A percentile compares a stretch with the other conserved stretches of the same genome.
phyloP scores from a whole-genome alignment of 2,329 filamentous ascomycete species.

The Trichophyton benhamiae region DNA sequence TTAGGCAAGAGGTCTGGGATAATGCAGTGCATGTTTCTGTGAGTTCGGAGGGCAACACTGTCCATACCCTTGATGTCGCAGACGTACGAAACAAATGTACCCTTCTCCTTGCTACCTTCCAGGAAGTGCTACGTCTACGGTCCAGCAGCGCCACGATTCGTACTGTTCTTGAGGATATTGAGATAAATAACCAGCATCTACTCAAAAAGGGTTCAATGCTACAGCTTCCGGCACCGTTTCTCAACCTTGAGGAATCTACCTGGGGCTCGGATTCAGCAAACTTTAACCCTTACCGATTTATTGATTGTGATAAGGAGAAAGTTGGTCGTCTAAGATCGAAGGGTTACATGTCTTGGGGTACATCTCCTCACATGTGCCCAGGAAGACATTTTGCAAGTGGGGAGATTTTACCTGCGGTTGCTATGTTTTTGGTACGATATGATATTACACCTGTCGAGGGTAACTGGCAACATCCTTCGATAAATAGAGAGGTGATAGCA shows the following conservation, averaged over 20 bases:
- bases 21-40: neutral
- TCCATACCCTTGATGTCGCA: neutral
- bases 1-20: slow-evolving; percentile 1
- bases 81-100: neutral
- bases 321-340: neutral
- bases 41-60: neutral
- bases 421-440: neutral
- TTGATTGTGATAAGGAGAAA: neutral
- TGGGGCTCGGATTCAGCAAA: neutral
- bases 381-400: slow-evolving; percentile 2
- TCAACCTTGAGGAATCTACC: neutral
- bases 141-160: neutral
- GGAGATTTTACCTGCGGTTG: neutral
- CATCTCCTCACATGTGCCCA: neutral
- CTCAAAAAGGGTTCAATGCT: slow-evolving; percentile 1
- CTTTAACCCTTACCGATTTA: neutral
- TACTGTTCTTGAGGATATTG: neutral
- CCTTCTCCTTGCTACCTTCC: neutral
- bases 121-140: slow-evolving; percentile 3
- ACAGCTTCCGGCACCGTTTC: neutral
- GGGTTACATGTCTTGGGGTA: neutral
- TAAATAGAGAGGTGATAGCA: neutral
- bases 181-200: neutral
- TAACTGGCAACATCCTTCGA: neutral
- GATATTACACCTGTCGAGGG: neutral